Evolutionary conservation across 345 rosid species (phyloP), one percentile per base, ranked within the genome.

Genomic region (Camelina hispida): DNA sequence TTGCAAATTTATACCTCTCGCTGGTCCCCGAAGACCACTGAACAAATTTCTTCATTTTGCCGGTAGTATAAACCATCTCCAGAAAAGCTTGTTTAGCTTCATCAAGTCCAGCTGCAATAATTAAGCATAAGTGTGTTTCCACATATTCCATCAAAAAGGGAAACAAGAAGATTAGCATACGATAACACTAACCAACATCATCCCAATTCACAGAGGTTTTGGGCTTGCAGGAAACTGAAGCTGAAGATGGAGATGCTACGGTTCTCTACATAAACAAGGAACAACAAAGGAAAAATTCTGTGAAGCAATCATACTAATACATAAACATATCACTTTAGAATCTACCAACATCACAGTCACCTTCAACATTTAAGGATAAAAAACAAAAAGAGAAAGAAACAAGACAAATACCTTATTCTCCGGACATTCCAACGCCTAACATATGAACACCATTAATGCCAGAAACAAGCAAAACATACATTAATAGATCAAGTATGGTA

Each of bases 41-140:
- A 93, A 93, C 78, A 91, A 83, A 78, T 94, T 96, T 81, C 87
- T 89, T 80, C 98, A 86, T 83, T 86, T 94, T 50, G 96, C 78
- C 0, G 98, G 98, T 87, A 97, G 98, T 87, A 94, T 62, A 94
- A 69, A 94, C 98, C 98, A 94, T 94, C 84, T 94, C 97, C 96
- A 89, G 55, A 59, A 94, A 74, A 28, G 93, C 83, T 82, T 94
- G 97, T 82, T 94, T 94, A 69, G 98, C 98, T 81, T 89, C 93
- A 76, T 89, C 95, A 82, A 89, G 91, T 58, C 98, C 98, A 82
- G 96, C 98, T 91, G 81, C 80, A 76, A 71, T 42, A 66, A 71
- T 7, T 42, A 17, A 62, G 48, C n/a, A 50, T 17, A 62, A 72
- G 67, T 32, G 5, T 70, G 52, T 28, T 63, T 73, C 34, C 68